Evolutionary conservation across 2,329 filamentous ascomycete species (phyloP).

Genomic region (Escovopsis weberi): DNA sequence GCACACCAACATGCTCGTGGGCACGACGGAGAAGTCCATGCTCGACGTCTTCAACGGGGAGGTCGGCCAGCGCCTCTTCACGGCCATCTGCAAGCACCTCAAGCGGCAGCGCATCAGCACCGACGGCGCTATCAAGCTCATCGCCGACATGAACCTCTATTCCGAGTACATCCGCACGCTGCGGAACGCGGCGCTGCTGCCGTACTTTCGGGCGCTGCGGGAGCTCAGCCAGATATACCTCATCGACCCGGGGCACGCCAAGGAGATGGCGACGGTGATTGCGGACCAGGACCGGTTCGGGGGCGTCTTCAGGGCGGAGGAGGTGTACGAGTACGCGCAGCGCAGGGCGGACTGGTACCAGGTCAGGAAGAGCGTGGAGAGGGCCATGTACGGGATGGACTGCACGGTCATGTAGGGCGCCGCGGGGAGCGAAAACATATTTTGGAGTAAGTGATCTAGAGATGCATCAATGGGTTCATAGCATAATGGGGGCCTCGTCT

Average conservation of each 20-base stretch:
- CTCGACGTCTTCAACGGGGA: constrained; percentile 98
- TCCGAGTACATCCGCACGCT: constrained; percentile 71
- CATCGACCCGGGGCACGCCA: constrained; percentile 70
- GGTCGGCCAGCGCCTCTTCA: constrained; percentile 84
- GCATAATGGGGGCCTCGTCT: too few species aligned
- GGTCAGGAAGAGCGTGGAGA: constrained; percentile 77
- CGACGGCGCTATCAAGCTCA: constrained; percentile 79
- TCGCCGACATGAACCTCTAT: constrained; percentile 94
- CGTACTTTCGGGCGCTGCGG: constrained; percentile 82
- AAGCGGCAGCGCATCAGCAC: constrained; percentile 90
- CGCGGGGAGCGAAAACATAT: neutral
- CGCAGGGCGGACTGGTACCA: constrained; percentile 89
- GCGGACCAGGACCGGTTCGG: constrained; percentile 81
- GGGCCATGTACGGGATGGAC: constrained; percentile 92
- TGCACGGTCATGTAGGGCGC: constrained; percentile 60
- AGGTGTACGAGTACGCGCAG: constrained; percentile 96
- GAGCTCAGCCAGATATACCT: constrained; percentile 94
- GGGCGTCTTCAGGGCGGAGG: constrained; percentile 86
- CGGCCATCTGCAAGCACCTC: constrained; percentile 87
- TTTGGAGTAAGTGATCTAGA: neutral
- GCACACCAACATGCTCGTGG: constrained; percentile 84
- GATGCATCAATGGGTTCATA: too few species aligned
- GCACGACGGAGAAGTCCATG: constrained; percentile 94
- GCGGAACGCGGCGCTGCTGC: constrained; percentile 66
- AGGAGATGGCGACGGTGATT: constrained; percentile 90